These are phyloP conservation scores for Paramecium octaurelia DNA, from an alignment of 73 alveolate species.

Conservation along the genomic window DNA sequence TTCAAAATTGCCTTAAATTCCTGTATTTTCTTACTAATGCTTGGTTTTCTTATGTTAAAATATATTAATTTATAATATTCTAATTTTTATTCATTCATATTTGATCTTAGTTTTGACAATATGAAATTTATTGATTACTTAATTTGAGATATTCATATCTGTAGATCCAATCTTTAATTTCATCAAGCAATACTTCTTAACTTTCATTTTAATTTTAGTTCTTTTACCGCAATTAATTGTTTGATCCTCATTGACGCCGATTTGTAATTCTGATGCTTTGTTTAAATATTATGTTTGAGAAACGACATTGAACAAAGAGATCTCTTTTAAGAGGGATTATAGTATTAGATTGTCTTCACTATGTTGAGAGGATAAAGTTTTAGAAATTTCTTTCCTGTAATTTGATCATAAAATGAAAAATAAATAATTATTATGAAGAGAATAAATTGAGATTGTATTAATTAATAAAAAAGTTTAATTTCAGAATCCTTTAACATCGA, in stretches of 20 bases:
- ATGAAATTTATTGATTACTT: background rate
- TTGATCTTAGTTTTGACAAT: background rate
- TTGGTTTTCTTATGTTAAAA: too few species aligned
- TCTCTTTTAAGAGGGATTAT: background rate
- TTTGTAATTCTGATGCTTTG: background rate
- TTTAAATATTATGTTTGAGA: background rate
- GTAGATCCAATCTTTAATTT: background rate
- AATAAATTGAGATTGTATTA: background rate
- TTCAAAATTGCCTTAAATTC: background rate
- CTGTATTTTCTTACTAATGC: background rate
- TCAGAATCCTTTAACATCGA: slow-evolving; percentile 53
- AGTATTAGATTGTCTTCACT: background rate
- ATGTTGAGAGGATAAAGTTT: background rate
- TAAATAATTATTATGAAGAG: background rate
- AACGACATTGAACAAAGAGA: background rate
- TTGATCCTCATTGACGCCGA: background rate
- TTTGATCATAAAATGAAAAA: background rate
- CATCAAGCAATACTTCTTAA: background rate
- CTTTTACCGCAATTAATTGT: background rate
- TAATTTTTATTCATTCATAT: background rate
- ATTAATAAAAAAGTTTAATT: background rate
- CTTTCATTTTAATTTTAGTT: background rate
- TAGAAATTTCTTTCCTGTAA: background rate
- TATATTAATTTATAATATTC: background rate
- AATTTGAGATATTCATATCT: background rate